Percentiles rank a stretch among this genome's conserved stretches.
Conservation (phyloP, 129 eudicot genomes). For the Arctium lappa region DNA sequence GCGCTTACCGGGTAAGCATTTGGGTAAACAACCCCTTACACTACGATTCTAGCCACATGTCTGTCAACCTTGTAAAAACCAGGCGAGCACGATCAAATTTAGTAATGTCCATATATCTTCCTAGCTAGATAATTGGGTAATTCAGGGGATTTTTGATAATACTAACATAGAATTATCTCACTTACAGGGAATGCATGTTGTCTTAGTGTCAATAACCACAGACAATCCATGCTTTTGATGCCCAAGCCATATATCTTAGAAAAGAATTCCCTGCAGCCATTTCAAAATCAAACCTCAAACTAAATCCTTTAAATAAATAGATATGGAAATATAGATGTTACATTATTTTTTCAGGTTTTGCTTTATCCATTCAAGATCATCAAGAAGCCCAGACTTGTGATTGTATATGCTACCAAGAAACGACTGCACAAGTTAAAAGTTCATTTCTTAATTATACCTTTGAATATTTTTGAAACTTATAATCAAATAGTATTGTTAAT, state of each 20-base stretch:
- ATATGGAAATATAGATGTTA: constrained; percentile 2
- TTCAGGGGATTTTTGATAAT: background rate
- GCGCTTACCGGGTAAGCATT: too few species aligned
- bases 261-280: constrained; percentile 29
- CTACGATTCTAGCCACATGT: constrained; percentile 27
- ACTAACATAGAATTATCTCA: background rate
- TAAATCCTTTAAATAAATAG: background rate
- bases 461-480: background rate
- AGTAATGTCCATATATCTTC: too few species aligned
- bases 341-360: constrained; percentile 17
- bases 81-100: background rate
- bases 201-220: constrained; percentile 41
- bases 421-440: constrained; percentile 18
- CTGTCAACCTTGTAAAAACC: constrained; percentile 28
- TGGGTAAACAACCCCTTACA: background rate
- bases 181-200: constrained; percentile 52
- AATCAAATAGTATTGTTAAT: background rate
- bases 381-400: constrained; percentile 23
- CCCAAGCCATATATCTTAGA: constrained; percentile 41
- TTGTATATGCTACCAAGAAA: constrained; percentile 22
- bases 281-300: background rate
- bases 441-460: background rate
- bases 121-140: background rate
- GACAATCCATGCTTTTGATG: constrained; percentile 43
- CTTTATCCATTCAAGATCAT: constrained; percentile 42